Evolutionary conservation across 176 grass and related monocot species (phyloP), one percentile per base, ranked within the genome.

Genomic region (Elymus sibiricus): DNA sequence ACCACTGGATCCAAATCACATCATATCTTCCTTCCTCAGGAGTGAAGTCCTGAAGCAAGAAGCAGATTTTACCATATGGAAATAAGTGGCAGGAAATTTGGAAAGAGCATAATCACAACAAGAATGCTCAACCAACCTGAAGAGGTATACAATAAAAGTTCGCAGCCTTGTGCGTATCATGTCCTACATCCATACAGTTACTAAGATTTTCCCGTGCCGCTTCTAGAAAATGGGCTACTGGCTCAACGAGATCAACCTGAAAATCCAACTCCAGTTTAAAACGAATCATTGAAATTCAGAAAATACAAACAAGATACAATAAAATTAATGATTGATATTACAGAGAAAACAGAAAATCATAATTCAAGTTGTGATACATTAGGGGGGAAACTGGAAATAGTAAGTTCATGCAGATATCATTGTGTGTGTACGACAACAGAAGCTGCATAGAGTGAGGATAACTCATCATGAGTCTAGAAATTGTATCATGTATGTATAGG

Each of bases 1-100:
- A 99, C 97, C 97, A 99, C 66, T 99, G 97, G 68, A 99, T 79
- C 97, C 97, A 99, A 91, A 99, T 96, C 39, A 99, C 94, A 94
- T 99, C 97, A 84, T 99, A 99, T 82, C 94, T 91, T 80, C 87
- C 94, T 82, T 70, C 90, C 90, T 99, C 92, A 16, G 97, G 92
- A 82, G 79, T 94, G 77, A 96, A 99, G 38, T 99, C 92, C 97
- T 99, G 60, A 82, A 70, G 38, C 11, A 72, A 78, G 70, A 80
- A 42, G 43, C 67, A 16, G 44, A 42, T 22, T 77, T 86, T 21
- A 80, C 58, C 60, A 84, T 77, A 15, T 13, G 24, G 1, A 66
- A 31, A 55, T 38, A 71, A 63, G 14, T 0, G 0, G 14, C 58
- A n/a, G 15, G 11, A 65, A 78, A 49, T 46, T 68, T 58, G 55